These are phyloP conservation scores for Coemansia sp. DNA, from an alignment of 192 early-diverging fungal genomes.

Conservation along the genomic window DNA sequence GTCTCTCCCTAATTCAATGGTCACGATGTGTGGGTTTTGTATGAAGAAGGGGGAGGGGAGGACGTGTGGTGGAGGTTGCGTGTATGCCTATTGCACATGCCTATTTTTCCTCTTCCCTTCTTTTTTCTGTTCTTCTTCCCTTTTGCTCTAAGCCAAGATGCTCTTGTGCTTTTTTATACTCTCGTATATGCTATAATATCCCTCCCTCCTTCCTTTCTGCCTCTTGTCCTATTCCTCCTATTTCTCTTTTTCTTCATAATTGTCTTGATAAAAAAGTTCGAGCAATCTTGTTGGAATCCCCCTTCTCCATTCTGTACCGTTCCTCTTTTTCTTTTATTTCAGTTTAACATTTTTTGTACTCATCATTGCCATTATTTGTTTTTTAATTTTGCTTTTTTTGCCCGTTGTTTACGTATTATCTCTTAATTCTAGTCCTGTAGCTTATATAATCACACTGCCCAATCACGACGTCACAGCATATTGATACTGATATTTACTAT, in stretches of 20 bases:
- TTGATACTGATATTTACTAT: neutral
- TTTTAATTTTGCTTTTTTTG: neutral
- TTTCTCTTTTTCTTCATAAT: neutral
- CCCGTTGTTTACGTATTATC: conserved; percentile 8
- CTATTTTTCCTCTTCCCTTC: neutral
- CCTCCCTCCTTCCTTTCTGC: neutral
- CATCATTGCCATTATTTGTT: conserved; percentile 2
- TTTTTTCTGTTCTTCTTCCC: too few species aligned
- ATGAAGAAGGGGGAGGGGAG: too few species aligned
- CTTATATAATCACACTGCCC: conserved; percentile 4
- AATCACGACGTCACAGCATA: conserved; percentile 1
- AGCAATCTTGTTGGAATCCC: too few species aligned
- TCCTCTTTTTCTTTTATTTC: too few species aligned
- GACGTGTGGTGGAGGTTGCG: neutral
- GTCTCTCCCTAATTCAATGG: neutral
- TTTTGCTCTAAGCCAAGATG: neutral
- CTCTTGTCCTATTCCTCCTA: too few species aligned
- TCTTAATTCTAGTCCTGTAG: conserved; percentile 6
- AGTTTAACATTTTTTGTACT: too few species aligned
- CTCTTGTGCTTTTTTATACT: conserved; percentile 7
- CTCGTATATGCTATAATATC: neutral
- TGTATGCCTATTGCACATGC: conserved; percentile 1
- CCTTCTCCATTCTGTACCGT: neutral
- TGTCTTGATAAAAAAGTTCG: neutral
- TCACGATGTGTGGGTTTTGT: neutral